Evolutionary conservation across 495 filamentous ascomycete species (phyloP).

Genomic region (Penicillium paradoxum): DNA sequence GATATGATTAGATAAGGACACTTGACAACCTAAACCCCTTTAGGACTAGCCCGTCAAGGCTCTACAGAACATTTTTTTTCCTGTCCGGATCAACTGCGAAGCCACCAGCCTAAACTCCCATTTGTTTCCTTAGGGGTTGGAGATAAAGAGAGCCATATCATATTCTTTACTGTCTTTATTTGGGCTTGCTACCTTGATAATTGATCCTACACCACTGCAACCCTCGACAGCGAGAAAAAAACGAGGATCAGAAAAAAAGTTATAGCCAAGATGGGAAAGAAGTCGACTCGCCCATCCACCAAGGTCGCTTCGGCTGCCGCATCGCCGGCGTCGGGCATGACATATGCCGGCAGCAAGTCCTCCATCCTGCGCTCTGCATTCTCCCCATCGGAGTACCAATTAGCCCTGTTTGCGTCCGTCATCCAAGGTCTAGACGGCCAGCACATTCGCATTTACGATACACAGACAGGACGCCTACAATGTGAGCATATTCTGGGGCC

Average conservation of each 20-base stretch:
- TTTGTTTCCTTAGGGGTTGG: constrained; percentile 25
- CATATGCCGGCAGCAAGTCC: constrained; percentile 40
- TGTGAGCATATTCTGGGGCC: constrained; percentile 51
- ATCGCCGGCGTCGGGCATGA: constrained; percentile 36
- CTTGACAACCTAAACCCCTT: constrained; percentile 25
- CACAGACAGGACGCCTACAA: constrained; percentile 50
- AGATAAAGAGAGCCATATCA: constrained; percentile 11
- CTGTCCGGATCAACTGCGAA: constrained; percentile 31
- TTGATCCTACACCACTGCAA: background rate
- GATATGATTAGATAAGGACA: constrained; percentile 44
- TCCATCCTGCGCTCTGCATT: constrained; percentile 51
- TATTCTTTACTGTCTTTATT: constrained; percentile 4
- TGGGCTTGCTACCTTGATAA: background rate
- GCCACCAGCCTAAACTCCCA: constrained; percentile 32
- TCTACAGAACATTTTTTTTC: constrained; percentile 49
- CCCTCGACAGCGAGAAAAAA: constrained; percentile 2
- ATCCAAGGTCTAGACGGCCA: constrained; percentile 57
- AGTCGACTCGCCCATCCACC: constrained; percentile 40
- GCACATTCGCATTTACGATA: constrained; percentile 57
- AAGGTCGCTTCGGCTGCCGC: constrained; percentile 48
- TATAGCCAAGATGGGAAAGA: constrained; percentile 45
- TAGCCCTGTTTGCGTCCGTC: constrained; percentile 56
- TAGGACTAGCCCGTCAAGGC: constrained; percentile 32
- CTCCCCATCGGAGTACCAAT: constrained; percentile 51
- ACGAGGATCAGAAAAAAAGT: constrained; percentile 13